phyloP scores from a whole-genome alignment of 1,284 basidiomycete species.

The Tremellales sp. region DNA sequence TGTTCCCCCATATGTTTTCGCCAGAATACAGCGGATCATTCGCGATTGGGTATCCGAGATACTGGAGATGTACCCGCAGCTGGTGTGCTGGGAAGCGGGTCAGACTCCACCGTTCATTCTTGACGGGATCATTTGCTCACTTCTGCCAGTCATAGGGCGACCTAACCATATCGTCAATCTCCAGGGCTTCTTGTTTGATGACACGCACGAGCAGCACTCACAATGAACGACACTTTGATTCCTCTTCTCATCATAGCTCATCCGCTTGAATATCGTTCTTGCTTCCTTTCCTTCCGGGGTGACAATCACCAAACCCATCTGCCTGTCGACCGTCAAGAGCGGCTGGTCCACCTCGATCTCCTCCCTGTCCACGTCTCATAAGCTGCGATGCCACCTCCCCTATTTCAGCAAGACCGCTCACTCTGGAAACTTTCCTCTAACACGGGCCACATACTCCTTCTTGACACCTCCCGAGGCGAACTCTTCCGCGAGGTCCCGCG shows the following conservation, averaged over 20 bases:
- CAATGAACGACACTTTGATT: conserved; percentile 88
- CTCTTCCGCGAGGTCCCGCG: conserved; percentile 69
- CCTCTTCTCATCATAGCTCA: conserved; percentile 77
- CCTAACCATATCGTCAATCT: conserved; percentile 51
- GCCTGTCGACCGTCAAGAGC: conserved; percentile 85
- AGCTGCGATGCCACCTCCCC: not conserved
- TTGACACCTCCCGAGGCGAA: conserved; percentile 74
- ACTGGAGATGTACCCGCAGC: conserved; percentile 93
- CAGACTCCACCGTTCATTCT: conserved; percentile 1
- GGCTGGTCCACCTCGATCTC: conserved; percentile 81
- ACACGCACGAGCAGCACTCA: conserved; percentile 45
- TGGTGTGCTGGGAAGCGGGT: conserved; percentile 67
- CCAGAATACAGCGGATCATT: conserved; percentile 87
- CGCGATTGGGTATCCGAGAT: conserved; percentile 85
- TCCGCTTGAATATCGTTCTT: conserved; percentile 80
- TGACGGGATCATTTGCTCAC: conserved; percentile 52
- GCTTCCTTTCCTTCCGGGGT: conserved; percentile 89
- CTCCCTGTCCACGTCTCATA: conserved; percentile 52
- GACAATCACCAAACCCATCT: conserved; percentile 92
- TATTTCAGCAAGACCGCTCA: conserved; percentile 51
- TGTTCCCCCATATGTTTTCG: conserved; percentile 72
- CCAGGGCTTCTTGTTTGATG: not conserved
- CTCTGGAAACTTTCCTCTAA: conserved; percentile 76
- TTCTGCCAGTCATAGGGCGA: conserved; percentile 78
- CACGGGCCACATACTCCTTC: conserved; percentile 89